These are phyloP conservation scores for Pseudozyma pruni DNA, from an alignment of 1,284 basidiomycete genomes.

Conservation along the genomic window DNA sequence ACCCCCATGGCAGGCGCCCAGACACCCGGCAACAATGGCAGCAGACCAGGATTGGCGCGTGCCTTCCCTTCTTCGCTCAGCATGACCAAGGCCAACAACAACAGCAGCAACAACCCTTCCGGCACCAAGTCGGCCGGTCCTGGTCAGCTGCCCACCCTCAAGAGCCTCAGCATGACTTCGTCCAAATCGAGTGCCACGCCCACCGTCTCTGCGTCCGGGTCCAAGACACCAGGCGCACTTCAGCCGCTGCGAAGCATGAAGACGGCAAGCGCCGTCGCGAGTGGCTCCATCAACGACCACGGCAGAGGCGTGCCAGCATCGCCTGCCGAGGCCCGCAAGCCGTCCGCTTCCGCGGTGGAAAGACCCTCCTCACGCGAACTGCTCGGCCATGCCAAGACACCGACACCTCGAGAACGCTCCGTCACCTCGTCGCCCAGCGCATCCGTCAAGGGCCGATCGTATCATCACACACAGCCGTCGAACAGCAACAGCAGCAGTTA, in stretches of 20 bases:
- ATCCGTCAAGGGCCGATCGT: slow-evolving; percentile 24
- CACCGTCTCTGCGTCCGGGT: slow-evolving; percentile 6
- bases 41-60: slow-evolving; percentile 28
- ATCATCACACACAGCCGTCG: no score
- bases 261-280: slow-evolving; percentile 42
- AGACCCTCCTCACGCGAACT: slow-evolving; percentile 43
- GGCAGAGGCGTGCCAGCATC: slow-evolving; percentile 40
- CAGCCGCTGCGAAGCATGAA: slow-evolving; percentile 12
- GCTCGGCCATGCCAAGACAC: slow-evolving; percentile 25
- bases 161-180: slow-evolving; percentile 23
- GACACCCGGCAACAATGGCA: slow-evolving; percentile 52
- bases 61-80: slow-evolving; percentile 45
- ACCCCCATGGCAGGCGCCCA: slow-evolving; percentile 56
- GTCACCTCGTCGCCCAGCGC: slow-evolving; percentile 33
- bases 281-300: slow-evolving; percentile 52
- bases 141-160: slow-evolving; percentile 34
- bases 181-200: slow-evolving; percentile 6
- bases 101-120: no score
- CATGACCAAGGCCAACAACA: slow-evolving; percentile 53
- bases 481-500: slow-evolving; percentile 10
- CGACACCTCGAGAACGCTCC: slow-evolving; percentile 23
- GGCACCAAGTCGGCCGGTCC: slow-evolving; percentile 30
- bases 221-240: slow-evolving; percentile 23
- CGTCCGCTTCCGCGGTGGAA: slow-evolving; percentile 15
- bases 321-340: slow-evolving; percentile 9